phyloP scores from a whole-genome alignment of 441 rosid genomes.

The Pelargonium myrrhifolium region DNA sequence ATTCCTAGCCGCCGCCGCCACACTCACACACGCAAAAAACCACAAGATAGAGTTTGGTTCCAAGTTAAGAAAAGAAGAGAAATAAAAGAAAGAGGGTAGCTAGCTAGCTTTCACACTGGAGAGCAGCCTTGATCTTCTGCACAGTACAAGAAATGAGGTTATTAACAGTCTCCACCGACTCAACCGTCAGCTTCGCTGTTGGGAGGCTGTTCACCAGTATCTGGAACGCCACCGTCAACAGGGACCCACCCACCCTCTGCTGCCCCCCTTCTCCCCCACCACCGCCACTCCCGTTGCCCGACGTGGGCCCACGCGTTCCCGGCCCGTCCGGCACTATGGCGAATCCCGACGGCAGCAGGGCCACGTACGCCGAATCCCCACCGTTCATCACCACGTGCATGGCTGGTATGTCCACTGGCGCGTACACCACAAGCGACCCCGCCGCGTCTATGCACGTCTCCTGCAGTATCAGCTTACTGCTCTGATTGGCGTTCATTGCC shows the following conservation, averaged over 20 bases:
- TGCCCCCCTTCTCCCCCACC: conserved; percentile 24
- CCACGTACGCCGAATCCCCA: conserved; percentile 74
- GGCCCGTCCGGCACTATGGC: conserved; percentile 47
- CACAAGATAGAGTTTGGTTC: too few relatives aligned
- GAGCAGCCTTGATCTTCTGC: conserved; percentile 61
- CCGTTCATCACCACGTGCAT: conserved; percentile 83
- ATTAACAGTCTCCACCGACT: conserved; percentile 54
- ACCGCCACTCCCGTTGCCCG: conserved; percentile 12
- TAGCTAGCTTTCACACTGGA: conserved; percentile 30
- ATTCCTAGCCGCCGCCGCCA: too few relatives aligned
- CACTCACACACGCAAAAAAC: too few relatives aligned
- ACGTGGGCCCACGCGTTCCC: background rate
- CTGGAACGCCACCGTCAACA: conserved; percentile 61
- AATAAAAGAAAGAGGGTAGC: background rate
- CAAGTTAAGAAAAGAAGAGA: background rate
- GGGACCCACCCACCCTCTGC: conserved; percentile 46
- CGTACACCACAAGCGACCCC: conserved; percentile 88
- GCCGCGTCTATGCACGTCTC: conserved; percentile 89
- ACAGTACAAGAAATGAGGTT: conserved; percentile 44
- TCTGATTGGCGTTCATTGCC: conserved; percentile 54
- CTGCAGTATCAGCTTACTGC: conserved; percentile 82
- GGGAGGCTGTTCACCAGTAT: conserved; percentile 52
- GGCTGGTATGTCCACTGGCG: conserved; percentile 87
- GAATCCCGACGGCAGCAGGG: conserved; percentile 81
- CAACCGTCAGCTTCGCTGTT: conserved; percentile 45